A percentile compares a stretch with the other conserved stretches of the same genome.
Conservation (phyloP, 1,284 basidiomycete genomes). For the Hymenochaete sp. region DNA sequence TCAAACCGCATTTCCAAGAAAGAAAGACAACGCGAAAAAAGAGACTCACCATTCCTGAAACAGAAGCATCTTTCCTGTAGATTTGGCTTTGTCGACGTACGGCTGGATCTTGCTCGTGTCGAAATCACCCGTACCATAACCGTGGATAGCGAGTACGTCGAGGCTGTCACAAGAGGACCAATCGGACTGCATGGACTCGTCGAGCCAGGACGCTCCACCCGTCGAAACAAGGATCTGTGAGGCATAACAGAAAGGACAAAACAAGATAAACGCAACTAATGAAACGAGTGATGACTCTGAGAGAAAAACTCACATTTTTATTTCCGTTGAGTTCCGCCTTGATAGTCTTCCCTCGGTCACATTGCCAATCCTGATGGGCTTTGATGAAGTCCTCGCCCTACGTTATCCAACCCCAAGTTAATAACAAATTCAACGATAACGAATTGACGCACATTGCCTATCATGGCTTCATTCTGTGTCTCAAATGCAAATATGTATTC, state of each 20-base stretch:
- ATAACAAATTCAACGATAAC: neutral
- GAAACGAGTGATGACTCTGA: neutral
- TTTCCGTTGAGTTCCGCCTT: conserved; percentile 25
- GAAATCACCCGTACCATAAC: conserved; percentile 30
- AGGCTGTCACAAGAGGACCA: conserved; percentile 28
- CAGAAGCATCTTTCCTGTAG: conserved; percentile 27
- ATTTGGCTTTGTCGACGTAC: conserved; percentile 26
- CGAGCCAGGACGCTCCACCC: conserved; percentile 32
- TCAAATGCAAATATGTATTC: conserved; percentile 38
- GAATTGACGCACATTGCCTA: conserved; percentile 17
- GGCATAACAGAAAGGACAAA: neutral
- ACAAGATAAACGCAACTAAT: neutral
- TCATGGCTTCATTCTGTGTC: conserved; percentile 37
- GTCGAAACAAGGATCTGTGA: conserved; percentile 30
- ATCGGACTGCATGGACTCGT: conserved; percentile 29
- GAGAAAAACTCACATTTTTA: conserved; percentile 23
- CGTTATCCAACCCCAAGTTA: neutral
- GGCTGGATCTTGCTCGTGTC: conserved; percentile 25
- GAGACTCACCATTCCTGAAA: conserved; percentile 30
- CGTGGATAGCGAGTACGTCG: conserved; percentile 33
- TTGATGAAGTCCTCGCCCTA: conserved; percentile 25
- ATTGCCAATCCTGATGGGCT: conserved; percentile 26
- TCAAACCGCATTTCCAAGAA: neutral
- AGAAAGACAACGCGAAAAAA: neutral
- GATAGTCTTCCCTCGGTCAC: conserved; percentile 31